These are phyloP conservation scores for Solanum pinnatisectum DNA, from an alignment of 257 asterid genomes.

Conservation along the genomic window DNA sequence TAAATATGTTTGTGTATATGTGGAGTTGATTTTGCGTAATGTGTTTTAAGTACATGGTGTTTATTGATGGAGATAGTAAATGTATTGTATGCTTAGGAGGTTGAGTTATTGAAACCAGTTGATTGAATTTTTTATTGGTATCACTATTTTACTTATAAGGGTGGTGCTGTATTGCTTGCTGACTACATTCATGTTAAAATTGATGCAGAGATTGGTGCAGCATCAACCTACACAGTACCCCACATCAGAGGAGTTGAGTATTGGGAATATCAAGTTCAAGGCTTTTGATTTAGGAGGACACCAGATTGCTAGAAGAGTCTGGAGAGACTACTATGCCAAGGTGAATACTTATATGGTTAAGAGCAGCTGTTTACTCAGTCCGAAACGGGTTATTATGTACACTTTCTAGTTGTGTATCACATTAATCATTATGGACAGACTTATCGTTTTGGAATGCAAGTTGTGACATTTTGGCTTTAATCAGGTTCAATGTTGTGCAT, in stretches of 20 bases:
- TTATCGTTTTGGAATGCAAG: not conserved
- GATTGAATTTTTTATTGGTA: not conserved
- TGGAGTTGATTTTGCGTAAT: not conserved
- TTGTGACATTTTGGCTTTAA: not conserved
- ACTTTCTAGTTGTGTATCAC: not conserved
- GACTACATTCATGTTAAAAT: not conserved
- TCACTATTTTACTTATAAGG: not conserved
- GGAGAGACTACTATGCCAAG: conserved; percentile 51
- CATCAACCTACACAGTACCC: conserved; percentile 51
- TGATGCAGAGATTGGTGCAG: conserved; percentile 36
- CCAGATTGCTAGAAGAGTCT: conserved; percentile 44
- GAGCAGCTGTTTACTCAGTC: not conserved
- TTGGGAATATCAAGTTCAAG: conserved; percentile 34
- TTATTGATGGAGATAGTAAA: not conserved
- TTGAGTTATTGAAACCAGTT: not conserved
- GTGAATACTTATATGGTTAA: not conserved
- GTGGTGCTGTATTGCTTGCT: not conserved
- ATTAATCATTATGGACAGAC: not conserved
- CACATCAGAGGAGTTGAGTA: conserved; percentile 44
- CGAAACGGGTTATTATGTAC: not conserved
- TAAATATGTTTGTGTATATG: not conserved
- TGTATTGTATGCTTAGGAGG: not conserved
- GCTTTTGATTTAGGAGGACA: conserved; percentile 53
- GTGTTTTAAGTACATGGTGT: not conserved
- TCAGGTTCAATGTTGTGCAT: not conserved